Evolutionary conservation across 805 yeast species (phyloP).

Genomic region (Ascoidea rubescens): DNA sequence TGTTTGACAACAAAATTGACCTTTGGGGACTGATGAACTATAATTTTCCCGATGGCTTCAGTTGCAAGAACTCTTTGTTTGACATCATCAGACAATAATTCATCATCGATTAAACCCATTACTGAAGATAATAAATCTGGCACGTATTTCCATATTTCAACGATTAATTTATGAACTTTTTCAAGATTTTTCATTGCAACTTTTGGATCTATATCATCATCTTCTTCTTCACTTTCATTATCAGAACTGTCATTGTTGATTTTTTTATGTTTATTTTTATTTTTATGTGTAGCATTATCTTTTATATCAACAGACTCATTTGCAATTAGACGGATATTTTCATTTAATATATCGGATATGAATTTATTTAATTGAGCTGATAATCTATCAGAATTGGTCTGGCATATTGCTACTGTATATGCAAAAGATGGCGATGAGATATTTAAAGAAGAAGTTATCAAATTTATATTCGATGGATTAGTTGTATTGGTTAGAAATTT

Average conservation of each 20-base stretch:
- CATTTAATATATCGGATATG: slow-evolving; percentile 63
- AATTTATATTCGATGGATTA: slow-evolving; percentile 5
- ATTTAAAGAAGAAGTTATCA: slow-evolving; percentile 12
- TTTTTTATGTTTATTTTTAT: slow-evolving; percentile 6
- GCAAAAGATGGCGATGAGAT: slow-evolving; percentile 18
- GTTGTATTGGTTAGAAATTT: slow-evolving; percentile 32
- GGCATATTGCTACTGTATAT: slow-evolving; percentile 32
- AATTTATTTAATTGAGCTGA: slow-evolving; percentile 66
- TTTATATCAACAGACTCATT: slow-evolving; percentile 1
- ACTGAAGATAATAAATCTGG: slow-evolving; percentile 67
- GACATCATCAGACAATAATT: slow-evolving; percentile 52
- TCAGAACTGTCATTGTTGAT: background rate
- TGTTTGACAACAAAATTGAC: slow-evolving; percentile 46
- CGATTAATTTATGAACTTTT: slow-evolving; percentile 47
- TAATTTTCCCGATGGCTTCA: slow-evolving; percentile 53
- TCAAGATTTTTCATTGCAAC: slow-evolving; percentile 27
- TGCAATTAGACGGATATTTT: slow-evolving; percentile 19
- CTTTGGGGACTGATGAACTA: slow-evolving; percentile 32
- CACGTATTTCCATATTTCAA: slow-evolving; percentile 61
- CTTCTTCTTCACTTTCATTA: slow-evolving; percentile 14
- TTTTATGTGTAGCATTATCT: too few relatives aligned
- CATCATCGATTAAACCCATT: slow-evolving; percentile 70
- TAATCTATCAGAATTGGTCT: slow-evolving; percentile 55
- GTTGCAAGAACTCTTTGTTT: slow-evolving; percentile 55
- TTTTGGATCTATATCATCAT: slow-evolving; percentile 12